phyloP scores from a whole-genome alignment of 345 rosid genomes.

The Dipteronia sinensis region DNA sequence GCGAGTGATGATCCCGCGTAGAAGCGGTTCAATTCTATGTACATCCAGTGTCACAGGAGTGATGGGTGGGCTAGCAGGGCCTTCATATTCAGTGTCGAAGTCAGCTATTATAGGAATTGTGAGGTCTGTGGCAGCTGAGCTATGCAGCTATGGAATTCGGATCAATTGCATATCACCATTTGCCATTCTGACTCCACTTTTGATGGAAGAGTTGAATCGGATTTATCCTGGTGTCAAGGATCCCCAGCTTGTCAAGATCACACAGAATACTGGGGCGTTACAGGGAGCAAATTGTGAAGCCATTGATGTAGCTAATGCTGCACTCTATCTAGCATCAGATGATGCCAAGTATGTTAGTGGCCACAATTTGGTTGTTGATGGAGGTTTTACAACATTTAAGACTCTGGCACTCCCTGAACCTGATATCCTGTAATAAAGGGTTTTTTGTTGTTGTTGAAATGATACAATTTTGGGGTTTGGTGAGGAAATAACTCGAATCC shows the following conservation, averaged over 20 bases:
- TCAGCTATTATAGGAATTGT: conserved; percentile 58
- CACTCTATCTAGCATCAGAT: conserved; percentile 73
- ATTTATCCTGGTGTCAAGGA: conserved; percentile 44
- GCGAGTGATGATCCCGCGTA: conserved; percentile 74
- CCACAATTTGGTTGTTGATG: conserved; percentile 88
- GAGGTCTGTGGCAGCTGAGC: conserved; percentile 68
- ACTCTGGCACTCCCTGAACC: conserved; percentile 50
- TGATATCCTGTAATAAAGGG: background rate
- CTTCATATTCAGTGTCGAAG: conserved; percentile 65
- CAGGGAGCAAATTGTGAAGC: conserved; percentile 66
- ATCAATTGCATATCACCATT: conserved; percentile 84
- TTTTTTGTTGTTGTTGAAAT: no score
- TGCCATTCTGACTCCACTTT: conserved; percentile 66
- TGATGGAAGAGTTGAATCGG: conserved; percentile 55
- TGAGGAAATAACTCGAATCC: no score
- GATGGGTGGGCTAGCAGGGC: conserved; percentile 72
- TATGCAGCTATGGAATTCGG: conserved; percentile 63
- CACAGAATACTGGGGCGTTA: conserved; percentile 47
- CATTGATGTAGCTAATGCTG: conserved; percentile 80
- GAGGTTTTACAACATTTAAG: conserved; percentile 80
- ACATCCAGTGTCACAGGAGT: conserved; percentile 72
- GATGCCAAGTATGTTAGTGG: conserved; percentile 86
- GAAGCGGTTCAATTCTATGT: conserved; percentile 68
- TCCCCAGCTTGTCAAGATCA: conserved; percentile 33
- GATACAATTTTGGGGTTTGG: no score